Conservation (phyloP, 129 eudicot species). For the Helianthus annuus region DNA sequence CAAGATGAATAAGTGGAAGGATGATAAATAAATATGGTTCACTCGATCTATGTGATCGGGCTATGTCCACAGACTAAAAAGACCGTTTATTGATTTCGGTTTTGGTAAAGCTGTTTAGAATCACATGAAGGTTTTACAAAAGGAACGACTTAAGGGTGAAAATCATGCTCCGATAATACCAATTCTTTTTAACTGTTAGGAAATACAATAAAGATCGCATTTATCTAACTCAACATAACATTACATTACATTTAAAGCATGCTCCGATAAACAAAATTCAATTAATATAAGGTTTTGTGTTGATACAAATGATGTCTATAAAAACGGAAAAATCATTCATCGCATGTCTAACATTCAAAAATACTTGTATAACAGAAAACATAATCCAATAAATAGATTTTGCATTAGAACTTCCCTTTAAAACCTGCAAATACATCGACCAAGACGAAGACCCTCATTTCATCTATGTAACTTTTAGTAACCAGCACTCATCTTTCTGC, state of each 20-base stretch:
- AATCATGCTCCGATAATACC: too few relatives aligned
- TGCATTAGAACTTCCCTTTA: slow-evolving; percentile 5
- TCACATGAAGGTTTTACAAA: too few relatives aligned
- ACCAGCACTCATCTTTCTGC: slow-evolving; percentile 13
- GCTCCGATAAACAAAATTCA: neutral
- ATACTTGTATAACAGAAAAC: slow-evolving; percentile 14
- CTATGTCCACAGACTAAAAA: too few relatives aligned
- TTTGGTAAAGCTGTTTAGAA: too few relatives aligned
- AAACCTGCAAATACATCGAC: neutral
- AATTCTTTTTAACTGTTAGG: neutral
- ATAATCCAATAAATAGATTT: neutral
- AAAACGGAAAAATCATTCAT: too few relatives aligned
- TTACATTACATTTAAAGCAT: neutral
- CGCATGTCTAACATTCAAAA: neutral
- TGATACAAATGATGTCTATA: too few relatives aligned
- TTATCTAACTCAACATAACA: neutral
- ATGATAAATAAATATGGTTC: too few relatives aligned
- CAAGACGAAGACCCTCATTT: neutral
- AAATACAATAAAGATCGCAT: neutral
- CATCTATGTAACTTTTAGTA: slow-evolving; percentile 1
- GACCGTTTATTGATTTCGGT: too few relatives aligned
- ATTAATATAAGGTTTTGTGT: neutral
- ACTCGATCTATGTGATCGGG: too few relatives aligned
- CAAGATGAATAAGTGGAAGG: too few relatives aligned
- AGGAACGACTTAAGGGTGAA: too few relatives aligned